Base-by-base conservation (phyloP, 1,139 yeast species). In the Geotrichum aggregatum region DNA sequence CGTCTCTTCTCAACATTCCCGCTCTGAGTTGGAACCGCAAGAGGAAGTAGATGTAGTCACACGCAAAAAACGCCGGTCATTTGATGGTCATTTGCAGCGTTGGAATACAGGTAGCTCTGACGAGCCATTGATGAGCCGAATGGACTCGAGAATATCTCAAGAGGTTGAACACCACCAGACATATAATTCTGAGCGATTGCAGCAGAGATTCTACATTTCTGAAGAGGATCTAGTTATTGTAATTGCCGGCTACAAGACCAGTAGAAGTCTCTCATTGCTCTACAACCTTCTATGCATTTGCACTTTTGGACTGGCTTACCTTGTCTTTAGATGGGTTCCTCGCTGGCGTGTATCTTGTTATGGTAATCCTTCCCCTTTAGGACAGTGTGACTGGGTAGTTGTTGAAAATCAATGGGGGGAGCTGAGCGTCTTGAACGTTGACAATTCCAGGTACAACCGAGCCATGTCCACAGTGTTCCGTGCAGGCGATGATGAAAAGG, bases 201-300 rank as follows among this genome's bases (percentile, higher is more conserved):
- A 74, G 71, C 98, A 92, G 69, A 76, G 97, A 51, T 88, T 86
- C 66, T 92, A 92, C 67, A 79, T 94, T 58, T 92, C 96, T 0
- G 98, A 94, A 67, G 98, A 92, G 65, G 99, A 92, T 70, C 73
- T 92, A 64, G 92, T 92, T 16, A 79, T 94, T 55, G 96, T 95
- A 56, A 85, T 92, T 59, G 98, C 97, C 0, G 98, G 98, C 2
- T 92, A 87, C 66, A 71, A 71, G 52, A 78, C 83, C 24, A 79
- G 83, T 24, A 65, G 65, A 49, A 55, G 75, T 59, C 80, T 82
- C 54, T 64, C 70, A 6, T 44, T 71, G 0, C 28, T 78, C 0
- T 89, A 84, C 66, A 76, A 78, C 56, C n/a, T 77, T 0, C 55
- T 86, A 2, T 84, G 91, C 58, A 56, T 78, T 1, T 45, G 71